Evolutionary conservation across 345 rosid species (phyloP).

Genomic region (Dovyalis caffra): DNA sequence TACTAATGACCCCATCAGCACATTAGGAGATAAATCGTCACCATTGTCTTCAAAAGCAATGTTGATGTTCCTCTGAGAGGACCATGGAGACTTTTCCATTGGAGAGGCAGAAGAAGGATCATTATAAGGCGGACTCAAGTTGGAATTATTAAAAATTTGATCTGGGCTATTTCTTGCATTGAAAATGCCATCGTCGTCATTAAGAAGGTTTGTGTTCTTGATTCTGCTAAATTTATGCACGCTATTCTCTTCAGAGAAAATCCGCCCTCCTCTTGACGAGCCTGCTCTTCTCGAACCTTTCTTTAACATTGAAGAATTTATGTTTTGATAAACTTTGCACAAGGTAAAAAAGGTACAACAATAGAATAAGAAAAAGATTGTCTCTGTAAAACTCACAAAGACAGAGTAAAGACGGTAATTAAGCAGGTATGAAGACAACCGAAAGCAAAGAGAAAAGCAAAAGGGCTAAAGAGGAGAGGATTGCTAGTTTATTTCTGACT

Average conservation of each 20-base stretch:
- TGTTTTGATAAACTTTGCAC: background rate
- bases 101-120: conserved; percentile 34
- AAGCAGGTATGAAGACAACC: background rate
- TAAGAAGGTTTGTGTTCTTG: conserved; percentile 22
- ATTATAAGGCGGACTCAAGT: conserved; percentile 19
- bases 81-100: conserved; percentile 64
- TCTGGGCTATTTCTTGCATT: background rate
- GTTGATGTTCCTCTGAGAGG: conserved; percentile 27
- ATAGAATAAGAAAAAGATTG: background rate
- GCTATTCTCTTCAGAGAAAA: conserved; percentile 14
- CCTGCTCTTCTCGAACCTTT: conserved; percentile 25
- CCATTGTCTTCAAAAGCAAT: background rate
- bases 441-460: background rate
- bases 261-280: conserved; percentile 8
- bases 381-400: background rate
- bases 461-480: background rate
- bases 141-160: background rate
- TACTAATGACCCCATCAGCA: conserved; percentile 71
- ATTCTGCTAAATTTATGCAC: conserved; percentile 25
- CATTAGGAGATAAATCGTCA: conserved; percentile 33
- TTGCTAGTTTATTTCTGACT: background rate
- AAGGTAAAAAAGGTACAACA: conserved; percentile 4
- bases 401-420: conserved; percentile 11
- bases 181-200: background rate
- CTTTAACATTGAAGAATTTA: background rate